Base-by-base conservation (phyloP, 1,139 yeast genomes). In the Arxiozyma slooffiae region DNA sequence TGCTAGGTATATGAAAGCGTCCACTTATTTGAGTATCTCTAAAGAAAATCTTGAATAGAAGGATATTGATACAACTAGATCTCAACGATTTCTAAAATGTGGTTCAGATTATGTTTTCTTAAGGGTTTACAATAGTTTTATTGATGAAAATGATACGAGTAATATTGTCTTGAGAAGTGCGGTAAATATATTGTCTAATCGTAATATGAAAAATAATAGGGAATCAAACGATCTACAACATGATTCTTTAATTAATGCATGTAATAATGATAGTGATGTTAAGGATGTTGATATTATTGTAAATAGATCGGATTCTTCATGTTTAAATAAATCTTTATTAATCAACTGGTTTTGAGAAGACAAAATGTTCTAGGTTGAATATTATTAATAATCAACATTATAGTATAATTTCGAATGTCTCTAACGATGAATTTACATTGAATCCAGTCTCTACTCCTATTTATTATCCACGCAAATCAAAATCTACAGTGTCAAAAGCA, bases 381-480 rank as follows among this genome's bases (percentile, higher is more conserved):
- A 38, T 8, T 9, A 17, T 23, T 22, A 30, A 16, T 24, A n/a
- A n/a, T n/a, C n/a, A n/a, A n/a, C 34, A 18, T 37, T 5, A 24
- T 6, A 17, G 23, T 7, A 17, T 24, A n/a, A n/a, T 14, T 2
- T 36, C 38, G 11, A 21, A 36, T n/a, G 14, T 7, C 23, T 21
- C 23, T 7, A 24, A 44, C 8, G 59, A 55, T 14, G 57, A 55
- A 36, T 48, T 60, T 17, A 49, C 60, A 0, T 57, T 73, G 48
- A 79, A 78, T 52, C 82, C 82, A 1, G 78, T 80, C 0, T 77
- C 85, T 1, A 78, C 83, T 2, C 87, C 87, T 0, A 80, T 85
- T 0, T 82, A 81, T 60, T 75, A 80, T 51, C 87, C 87, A 2
- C 87, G 82, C 61, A 76, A 71, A 60, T 61, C 73, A 51, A 58